Evolutionary conservation across 352 stramenopile species (phyloP).

Genomic region (Phytophthora sp.): DNA sequence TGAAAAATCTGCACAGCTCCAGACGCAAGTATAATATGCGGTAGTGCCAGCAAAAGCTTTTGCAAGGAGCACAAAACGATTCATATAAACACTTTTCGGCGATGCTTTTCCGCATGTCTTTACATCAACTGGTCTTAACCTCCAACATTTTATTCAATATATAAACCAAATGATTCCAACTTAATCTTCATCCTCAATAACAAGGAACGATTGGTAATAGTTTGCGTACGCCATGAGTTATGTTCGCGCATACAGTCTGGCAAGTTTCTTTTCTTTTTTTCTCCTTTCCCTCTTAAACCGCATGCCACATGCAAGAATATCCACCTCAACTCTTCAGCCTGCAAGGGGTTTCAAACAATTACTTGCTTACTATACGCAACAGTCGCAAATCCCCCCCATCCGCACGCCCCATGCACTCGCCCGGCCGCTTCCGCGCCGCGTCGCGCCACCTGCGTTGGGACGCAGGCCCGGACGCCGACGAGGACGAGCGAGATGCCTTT

Average conservation of each 20-base stretch:
- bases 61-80: too few species aligned
- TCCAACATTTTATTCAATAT: neutral
- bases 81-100: neutral
- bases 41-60: too few species aligned
- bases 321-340: constrained; percentile 15
- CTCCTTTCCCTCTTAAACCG: neutral
- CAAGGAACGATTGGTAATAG: too few species aligned
- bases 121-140: constrained; percentile 14
- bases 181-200: too few species aligned
- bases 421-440: constrained; percentile 23
- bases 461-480: constrained; percentile 2
- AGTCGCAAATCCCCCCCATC: constrained; percentile 11
- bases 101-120: constrained; percentile 3
- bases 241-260: neutral
- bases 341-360: constrained; percentile 21
- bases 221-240: too few species aligned
- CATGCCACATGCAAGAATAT: constrained; percentile 23
- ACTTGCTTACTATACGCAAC: constrained; percentile 16
- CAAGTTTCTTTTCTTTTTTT: constrained; percentile 9
- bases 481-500: constrained; percentile 31
- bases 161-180: too few species aligned
- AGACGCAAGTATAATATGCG: too few species aligned
- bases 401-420: constrained; percentile 22
- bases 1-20: neutral
- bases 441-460: constrained; percentile 25